Conservation (phyloP, 257 asterid genomes). For the Henckelia pumila region DNA sequence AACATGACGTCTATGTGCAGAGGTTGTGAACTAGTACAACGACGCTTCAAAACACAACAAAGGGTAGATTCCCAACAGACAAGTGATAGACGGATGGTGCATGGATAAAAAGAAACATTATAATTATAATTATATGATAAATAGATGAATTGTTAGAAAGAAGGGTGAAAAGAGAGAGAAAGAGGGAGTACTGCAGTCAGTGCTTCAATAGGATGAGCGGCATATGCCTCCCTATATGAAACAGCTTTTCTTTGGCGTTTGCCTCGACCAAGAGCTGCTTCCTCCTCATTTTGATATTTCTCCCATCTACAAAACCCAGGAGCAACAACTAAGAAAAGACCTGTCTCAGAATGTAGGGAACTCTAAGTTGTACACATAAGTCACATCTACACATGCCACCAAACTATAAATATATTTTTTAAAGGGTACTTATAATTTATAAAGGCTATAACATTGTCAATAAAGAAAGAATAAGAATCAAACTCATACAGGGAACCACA, state of each 20-base stretch:
- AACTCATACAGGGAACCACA: background rate
- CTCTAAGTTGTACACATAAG: background rate
- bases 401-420: background rate
- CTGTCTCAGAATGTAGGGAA: background rate
- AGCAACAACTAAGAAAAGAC: constrained; percentile 21
- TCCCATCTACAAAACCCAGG: constrained; percentile 70
- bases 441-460: too few relatives aligned
- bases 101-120: background rate
- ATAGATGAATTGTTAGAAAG: background rate
- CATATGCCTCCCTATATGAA: constrained; percentile 87
- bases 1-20: background rate
- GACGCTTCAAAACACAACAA: background rate
- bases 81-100: background rate
- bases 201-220: constrained; percentile 58
- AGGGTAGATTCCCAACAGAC: background rate
- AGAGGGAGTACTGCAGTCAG: constrained; percentile 51
- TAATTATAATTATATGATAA: background rate
- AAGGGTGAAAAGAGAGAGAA: constrained; percentile 12
- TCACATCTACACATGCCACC: background rate
- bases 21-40: too few relatives aligned
- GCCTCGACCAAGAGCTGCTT: constrained; percentile 98
- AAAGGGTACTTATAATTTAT: background rate
- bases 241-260: constrained; percentile 93
- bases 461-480: background rate
- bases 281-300: constrained; percentile 82